A percentile compares a stretch with the other conserved stretches of the same genome.
phyloP scores from a whole-genome alignment of 2,329 filamentous ascomycete species.

The Xylaria digitata region DNA sequence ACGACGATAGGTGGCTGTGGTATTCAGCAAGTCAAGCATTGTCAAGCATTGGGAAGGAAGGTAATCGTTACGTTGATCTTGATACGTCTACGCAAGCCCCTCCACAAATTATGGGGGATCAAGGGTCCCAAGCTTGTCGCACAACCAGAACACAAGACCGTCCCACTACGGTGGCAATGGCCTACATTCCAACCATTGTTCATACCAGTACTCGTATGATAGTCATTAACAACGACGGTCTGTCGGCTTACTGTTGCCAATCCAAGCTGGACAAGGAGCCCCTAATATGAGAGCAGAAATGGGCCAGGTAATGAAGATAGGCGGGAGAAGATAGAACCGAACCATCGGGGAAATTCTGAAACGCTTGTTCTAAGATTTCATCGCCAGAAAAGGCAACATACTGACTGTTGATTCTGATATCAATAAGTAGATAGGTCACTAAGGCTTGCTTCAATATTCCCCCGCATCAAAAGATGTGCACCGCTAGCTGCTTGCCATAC shows the following conservation, averaged over 20 bases:
- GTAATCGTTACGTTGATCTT: conserved; percentile 9
- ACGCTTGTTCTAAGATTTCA: conserved; percentile 39
- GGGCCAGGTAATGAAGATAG: conserved; percentile 32
- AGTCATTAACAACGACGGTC: conserved; percentile 10
- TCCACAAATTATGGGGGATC: conserved; percentile 41
- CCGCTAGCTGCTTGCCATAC: background rate
- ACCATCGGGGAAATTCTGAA: conserved; percentile 42
- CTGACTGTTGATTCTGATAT: conserved; percentile 39
- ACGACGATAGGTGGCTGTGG: conserved; percentile 34
- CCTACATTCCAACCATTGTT: conserved; percentile 41
- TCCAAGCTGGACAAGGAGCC: conserved; percentile 22
- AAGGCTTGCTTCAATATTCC: conserved; percentile 1
- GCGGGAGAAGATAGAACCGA: conserved; percentile 25
- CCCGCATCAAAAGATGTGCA: conserved; percentile 7
- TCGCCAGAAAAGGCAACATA: conserved; percentile 40
- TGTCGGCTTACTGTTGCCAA: conserved; percentile 20
- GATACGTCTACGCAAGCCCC: conserved; percentile 33
- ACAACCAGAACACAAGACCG: conserved; percentile 7
- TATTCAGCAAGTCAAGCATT: conserved; percentile 44
- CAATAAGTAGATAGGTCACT: conserved; percentile 6
- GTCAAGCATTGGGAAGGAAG: conserved; percentile 14
- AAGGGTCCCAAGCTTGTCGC: conserved; percentile 26
- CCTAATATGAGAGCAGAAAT: conserved; percentile 10
- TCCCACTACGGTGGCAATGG: conserved; percentile 36
- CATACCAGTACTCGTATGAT: background rate